Evolutionary conservation across 73 alveolate species (phyloP).

Genomic region (Breviolum minutum): DNA sequence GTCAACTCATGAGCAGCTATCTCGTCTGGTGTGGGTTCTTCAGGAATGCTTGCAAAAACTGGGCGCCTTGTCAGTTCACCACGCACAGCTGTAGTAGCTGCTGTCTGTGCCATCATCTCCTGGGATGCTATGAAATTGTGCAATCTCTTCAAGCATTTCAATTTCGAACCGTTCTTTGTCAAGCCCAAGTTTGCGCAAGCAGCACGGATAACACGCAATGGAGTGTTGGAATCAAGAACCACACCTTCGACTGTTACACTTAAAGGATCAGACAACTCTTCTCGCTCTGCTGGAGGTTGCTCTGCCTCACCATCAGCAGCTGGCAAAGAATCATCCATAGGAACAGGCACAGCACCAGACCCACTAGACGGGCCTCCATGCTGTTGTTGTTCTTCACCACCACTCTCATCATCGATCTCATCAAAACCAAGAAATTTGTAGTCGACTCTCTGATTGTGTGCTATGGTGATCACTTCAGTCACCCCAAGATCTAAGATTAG

Average conservation of each 20-base stretch:
- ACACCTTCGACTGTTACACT: neutral
- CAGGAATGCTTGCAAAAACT: neutral
- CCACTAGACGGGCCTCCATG: neutral
- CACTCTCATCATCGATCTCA: too few relatives aligned
- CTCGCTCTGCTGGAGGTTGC: neutral
- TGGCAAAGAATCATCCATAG: neutral
- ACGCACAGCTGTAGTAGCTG: neutral
- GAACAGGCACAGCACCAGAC: neutral
- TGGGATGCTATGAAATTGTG: too few relatives aligned
- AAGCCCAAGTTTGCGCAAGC: neutral
- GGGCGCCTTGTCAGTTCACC: neutral
- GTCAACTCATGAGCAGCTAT: neutral
- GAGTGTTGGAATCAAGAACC: neutral
- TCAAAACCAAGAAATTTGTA: too few relatives aligned
- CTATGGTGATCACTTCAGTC: slow-evolving; percentile 6
- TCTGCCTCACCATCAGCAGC: neutral
- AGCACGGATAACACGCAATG: neutral
- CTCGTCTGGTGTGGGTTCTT: neutral
- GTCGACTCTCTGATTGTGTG: neutral
- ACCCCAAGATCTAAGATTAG: neutral
- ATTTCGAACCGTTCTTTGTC: neutral
- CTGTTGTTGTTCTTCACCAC: neutral
- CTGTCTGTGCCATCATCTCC: neutral
- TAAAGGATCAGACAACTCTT: neutral
- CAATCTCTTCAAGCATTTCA: neutral